phyloP scores from a whole-genome alignment of 352 stramenopile species.

The Saprolegnia diclina region DNA sequence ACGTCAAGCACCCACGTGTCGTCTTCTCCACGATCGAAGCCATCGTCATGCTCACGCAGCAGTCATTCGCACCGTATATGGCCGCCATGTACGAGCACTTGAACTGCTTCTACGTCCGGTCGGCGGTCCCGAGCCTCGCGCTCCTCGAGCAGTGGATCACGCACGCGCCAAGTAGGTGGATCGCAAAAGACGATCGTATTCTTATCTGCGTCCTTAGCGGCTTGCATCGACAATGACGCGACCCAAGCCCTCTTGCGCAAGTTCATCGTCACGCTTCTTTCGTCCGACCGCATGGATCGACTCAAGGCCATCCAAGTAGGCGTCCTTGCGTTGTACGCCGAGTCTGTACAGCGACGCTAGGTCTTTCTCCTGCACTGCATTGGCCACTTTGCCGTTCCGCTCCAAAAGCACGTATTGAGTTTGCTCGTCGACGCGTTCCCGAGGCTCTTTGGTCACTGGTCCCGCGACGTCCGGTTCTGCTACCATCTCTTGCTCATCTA shows the following conservation, averaged over 20 bases:
- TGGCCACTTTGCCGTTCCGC: conserved; percentile 25
- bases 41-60: conserved; percentile 9
- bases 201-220: neutral
- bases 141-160: conserved; percentile 15
- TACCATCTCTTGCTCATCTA: conserved; percentile 79
- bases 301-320: conserved; percentile 17
- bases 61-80: neutral
- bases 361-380: conserved; percentile 19
- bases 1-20: conserved; percentile 14
- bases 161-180: neutral
- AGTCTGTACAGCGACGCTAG: neutral
- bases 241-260: neutral
- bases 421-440: conserved; percentile 50
- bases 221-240: neutral
- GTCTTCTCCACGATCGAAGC: conserved; percentile 16
- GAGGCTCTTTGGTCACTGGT: conserved; percentile 74
- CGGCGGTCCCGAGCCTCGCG: neutral
- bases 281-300: conserved; percentile 16
- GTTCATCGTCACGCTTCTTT: neutral
- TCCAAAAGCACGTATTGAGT: conserved; percentile 48
- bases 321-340: neutral
- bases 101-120: neutral
- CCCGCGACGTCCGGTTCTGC: conserved; percentile 78
- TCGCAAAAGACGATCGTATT: no score
- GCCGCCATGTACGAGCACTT: conserved; percentile 15